Percentiles rank a stretch among this genome's conserved stretches.
Conservation (phyloP, 345 rosid genomes). For the Trapa incisa region DNA sequence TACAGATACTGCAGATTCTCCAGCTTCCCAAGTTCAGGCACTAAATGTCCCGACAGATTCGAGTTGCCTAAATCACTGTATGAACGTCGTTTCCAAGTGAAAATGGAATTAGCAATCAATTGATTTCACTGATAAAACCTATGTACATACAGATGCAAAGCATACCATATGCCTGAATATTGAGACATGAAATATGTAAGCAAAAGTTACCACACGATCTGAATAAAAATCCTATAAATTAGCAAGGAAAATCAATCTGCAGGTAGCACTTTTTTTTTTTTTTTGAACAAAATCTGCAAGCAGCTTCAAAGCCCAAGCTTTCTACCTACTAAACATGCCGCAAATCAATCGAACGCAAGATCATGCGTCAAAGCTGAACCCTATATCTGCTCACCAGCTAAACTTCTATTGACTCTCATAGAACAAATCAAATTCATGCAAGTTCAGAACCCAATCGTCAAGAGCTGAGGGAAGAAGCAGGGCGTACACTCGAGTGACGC, state of each 20-base stretch:
- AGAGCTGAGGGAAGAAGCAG: background rate
- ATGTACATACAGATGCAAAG: background rate
- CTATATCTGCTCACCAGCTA: background rate
- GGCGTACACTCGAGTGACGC: slow-evolving; percentile 75
- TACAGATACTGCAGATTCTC: slow-evolving; percentile 89
- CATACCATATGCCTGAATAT: background rate
- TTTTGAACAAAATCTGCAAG: background rate
- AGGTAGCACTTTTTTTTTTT: background rate
- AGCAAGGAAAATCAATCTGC: background rate
- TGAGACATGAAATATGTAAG: background rate
- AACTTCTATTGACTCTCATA: background rate
- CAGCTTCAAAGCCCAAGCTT: too few species aligned
- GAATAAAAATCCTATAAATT: background rate
- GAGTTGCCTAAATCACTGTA: slow-evolving; percentile 94
- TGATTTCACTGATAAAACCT: background rate
- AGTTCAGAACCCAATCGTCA: background rate
- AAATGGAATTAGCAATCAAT: background rate
- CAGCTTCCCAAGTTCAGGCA: slow-evolving; percentile 80
- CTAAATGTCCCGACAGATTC: slow-evolving; percentile 77
- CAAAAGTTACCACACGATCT: background rate
- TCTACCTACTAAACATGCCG: background rate
- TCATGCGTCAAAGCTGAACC: background rate
- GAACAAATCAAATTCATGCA: background rate
- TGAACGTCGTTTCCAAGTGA: background rate
- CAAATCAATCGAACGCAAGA: background rate